Evolutionary conservation across 2,329 filamentous ascomycete genomes (phyloP).

Genomic region (Sarocladium strictum): DNA sequence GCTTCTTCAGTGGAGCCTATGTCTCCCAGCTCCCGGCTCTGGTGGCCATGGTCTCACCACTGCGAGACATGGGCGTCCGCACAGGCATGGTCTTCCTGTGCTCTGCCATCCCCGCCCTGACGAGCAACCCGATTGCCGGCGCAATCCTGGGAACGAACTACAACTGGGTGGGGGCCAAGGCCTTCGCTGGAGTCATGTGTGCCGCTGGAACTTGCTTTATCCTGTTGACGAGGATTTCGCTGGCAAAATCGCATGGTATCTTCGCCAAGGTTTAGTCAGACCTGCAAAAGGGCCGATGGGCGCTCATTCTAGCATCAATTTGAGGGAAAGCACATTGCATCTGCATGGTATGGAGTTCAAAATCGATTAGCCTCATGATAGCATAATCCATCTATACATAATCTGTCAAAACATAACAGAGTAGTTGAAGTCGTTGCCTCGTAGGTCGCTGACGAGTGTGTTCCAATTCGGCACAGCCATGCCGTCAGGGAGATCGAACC

Average conservation of each 20-base stretch:
- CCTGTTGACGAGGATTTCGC: slow-evolving; percentile 11
- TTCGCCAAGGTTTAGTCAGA: not conserved
- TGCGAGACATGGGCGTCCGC: slow-evolving; percentile 4
- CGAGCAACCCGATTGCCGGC: slow-evolving; percentile 54
- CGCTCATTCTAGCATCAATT: no score
- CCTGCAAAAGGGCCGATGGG: no score
- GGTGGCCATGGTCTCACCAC: slow-evolving; percentile 36
- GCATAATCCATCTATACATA: not conserved
- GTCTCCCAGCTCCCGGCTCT: slow-evolving; percentile 52
- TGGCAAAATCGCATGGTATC: not conserved
- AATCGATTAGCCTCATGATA: not conserved
- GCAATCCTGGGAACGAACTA: slow-evolving; percentile 25
- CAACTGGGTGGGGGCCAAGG: slow-evolving; percentile 27
- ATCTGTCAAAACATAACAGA: not conserved
- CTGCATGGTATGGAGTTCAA: slow-evolving; percentile 6
- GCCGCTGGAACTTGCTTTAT: slow-evolving; percentile 20
- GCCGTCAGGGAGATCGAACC: not conserved
- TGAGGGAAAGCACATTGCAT: not conserved
- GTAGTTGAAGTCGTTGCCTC: not conserved
- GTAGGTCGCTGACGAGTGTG: slow-evolving; percentile 1
- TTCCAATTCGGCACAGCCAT: slow-evolving; percentile 5
- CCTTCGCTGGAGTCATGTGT: slow-evolving; percentile 28
- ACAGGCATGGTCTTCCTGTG: slow-evolving; percentile 35
- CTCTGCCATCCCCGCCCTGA: slow-evolving; percentile 53
- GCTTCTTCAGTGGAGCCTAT: slow-evolving; percentile 57